These are phyloP conservation scores for Maudiozyma serrabonitensis DNA, from an alignment of 805 yeast species.

Conservation along the genomic window DNA sequence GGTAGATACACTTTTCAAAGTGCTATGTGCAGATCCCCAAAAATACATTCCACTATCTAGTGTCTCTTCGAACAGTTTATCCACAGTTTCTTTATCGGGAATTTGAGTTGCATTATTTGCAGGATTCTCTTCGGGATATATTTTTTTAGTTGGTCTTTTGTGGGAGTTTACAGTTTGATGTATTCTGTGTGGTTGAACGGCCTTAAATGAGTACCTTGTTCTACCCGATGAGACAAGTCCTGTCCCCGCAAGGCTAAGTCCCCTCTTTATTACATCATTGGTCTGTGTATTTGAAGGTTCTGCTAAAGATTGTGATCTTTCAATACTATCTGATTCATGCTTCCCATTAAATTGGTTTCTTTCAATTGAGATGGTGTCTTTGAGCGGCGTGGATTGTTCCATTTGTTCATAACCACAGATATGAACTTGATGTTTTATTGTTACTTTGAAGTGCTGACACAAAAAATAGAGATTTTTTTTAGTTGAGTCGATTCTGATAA, in stretches of 20 bases:
- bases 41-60: constrained; percentile 19
- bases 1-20: constrained; percentile 14
- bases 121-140: constrained; percentile 5
- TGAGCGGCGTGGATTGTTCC: neutral
- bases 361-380: neutral
- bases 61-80: constrained; percentile 14
- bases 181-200: constrained; percentile 1
- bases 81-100: constrained; percentile 17
- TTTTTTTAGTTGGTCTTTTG: neutral
- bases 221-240: constrained; percentile 3
- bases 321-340: neutral
- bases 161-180: neutral
- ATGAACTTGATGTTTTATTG: no score
- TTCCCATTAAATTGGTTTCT: neutral
- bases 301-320: constrained; percentile 4
- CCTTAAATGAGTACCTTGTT: constrained; percentile 4
- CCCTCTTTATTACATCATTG: constrained; percentile 6
- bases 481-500: no score
- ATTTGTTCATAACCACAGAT: neutral
- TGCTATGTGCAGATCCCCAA: constrained; percentile 21
- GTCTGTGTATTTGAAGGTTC: neutral
- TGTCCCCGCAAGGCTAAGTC: constrained; percentile 15
- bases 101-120: neutral
- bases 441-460: no score
- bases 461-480: no score